Percentiles rank a stretch among this genome's conserved stretches.
Evolutionary conservation across 192 early-diverging fungal genomes (phyloP).

Genomic region (Pilaira anomala): DNA sequence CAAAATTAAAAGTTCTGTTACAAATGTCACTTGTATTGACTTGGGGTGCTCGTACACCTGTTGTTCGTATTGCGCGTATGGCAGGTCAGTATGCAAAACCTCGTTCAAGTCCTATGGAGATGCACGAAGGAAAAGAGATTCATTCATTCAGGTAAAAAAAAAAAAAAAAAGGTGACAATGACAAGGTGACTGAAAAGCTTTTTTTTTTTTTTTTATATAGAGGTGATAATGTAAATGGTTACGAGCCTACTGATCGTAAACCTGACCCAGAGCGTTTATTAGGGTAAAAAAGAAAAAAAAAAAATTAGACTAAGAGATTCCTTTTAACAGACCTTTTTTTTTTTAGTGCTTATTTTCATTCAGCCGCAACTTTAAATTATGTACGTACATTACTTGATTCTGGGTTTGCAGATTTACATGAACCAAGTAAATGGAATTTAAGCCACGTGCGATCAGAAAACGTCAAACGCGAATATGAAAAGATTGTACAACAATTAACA

Average conservation of each 20-base stretch:
- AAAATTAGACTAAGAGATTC: too few relatives aligned
- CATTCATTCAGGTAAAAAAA: conserved; percentile 63
- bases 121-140: conserved; percentile 78
- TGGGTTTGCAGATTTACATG: conserved; percentile 91
- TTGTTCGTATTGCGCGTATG: conserved; percentile 97
- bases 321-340: too few relatives aligned
- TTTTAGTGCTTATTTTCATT: conserved; percentile 90
- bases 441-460: conserved; percentile 79
- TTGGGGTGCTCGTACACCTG: conserved; percentile 90
- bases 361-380: conserved; percentile 94
- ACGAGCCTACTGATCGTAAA: conserved; percentile 74
- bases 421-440: conserved; percentile 85
- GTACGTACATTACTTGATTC: conserved; percentile 78
- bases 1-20: conserved; percentile 93
- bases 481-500: conserved; percentile 80
- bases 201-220: conserved; percentile 32
- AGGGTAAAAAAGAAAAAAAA: conserved; percentile 34
- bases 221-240: conserved; percentile 98
- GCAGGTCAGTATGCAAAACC: conserved; percentile 99
- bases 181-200: background rate
- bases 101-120: conserved; percentile 87
- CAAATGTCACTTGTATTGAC: conserved; percentile 96
- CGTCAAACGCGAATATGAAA: conserved; percentile 84
- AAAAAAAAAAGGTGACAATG: background rate
- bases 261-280: conserved; percentile 94